Evolutionary conservation across 2,329 filamentous ascomycete genomes (phyloP).

Genomic region (Tricladium varicosporioides): DNA sequence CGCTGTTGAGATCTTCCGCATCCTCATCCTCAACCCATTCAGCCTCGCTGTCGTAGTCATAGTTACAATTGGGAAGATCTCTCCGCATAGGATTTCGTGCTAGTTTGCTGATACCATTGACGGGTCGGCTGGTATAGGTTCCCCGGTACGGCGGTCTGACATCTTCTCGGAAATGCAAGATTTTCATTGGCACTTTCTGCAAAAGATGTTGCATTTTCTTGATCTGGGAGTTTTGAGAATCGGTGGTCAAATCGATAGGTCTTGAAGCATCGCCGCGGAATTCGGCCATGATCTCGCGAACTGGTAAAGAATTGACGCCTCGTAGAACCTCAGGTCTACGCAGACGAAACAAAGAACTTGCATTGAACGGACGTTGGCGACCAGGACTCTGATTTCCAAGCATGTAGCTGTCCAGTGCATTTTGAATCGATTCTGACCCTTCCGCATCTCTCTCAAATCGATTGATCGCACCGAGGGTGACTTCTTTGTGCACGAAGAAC

Average conservation of each 20-base stretch:
- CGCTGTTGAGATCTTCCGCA: constrained; percentile 53
- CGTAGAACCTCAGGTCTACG: constrained; percentile 38
- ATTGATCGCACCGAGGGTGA: constrained; percentile 61
- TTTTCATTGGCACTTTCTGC: constrained; percentile 29
- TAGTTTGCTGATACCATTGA: constrained; percentile 45
- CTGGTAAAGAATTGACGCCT: constrained; percentile 37
- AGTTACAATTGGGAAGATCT: constrained; percentile 62
- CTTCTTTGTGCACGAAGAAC: constrained; percentile 75
- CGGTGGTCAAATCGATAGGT: constrained; percentile 32
- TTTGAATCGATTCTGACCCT: constrained; percentile 49
- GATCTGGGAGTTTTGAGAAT: constrained; percentile 33
- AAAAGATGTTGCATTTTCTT: constrained; percentile 24
- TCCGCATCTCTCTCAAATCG: constrained; percentile 57
- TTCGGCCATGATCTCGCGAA: constrained; percentile 33
- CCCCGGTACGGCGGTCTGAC: constrained; percentile 71
- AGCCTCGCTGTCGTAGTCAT: constrained; percentile 83
- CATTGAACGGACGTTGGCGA: constrained; percentile 42
- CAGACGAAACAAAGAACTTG: constrained; percentile 46
- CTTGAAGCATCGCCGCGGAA: constrained; percentile 23
- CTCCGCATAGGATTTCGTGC: constrained; percentile 53
- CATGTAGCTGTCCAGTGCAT: constrained; percentile 52
- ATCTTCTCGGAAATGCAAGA: constrained; percentile 55
- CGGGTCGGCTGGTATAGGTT: constrained; percentile 54
- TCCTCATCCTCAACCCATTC: constrained; percentile 75
- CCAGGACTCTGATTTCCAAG: constrained; percentile 46